phyloP scores from a whole-genome alignment of 2,329 filamentous ascomycete species.

The Westerdykella aurantiaca region DNA sequence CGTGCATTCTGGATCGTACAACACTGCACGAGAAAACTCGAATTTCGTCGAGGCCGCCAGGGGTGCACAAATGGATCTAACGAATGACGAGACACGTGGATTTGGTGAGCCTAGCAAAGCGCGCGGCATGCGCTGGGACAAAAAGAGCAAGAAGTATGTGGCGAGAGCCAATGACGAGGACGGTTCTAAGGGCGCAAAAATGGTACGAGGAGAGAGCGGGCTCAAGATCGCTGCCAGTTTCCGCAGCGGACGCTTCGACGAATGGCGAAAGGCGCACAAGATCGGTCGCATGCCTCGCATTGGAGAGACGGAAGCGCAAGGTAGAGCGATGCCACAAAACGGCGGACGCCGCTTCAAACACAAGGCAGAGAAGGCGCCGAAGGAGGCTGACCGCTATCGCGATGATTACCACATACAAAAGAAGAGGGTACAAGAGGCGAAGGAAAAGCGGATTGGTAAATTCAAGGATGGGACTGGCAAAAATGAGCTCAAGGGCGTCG shows the following conservation, averaged over 20 bases:
- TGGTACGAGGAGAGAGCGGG: constrained; percentile 84
- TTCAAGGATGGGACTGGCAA: constrained; percentile 67
- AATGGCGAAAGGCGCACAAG: constrained; percentile 83
- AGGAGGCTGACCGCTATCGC: constrained; percentile 85
- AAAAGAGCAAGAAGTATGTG: constrained; percentile 94
- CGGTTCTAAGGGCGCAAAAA: constrained; percentile 65
- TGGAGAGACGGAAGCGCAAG: constrained; percentile 67
- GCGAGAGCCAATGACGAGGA: constrained; percentile 89
- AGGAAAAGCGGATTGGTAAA: constrained; percentile 72
- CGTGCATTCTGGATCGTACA: constrained; percentile 70
- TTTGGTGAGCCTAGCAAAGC: constrained; percentile 72
- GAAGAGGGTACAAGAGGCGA: constrained; percentile 81
- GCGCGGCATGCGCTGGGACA: constrained; percentile 86
- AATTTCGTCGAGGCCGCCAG: constrained; percentile 88
- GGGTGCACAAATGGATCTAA: constrained; percentile 84
- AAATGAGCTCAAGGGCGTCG: constrained; percentile 72
- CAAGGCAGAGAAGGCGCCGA: constrained; percentile 80
- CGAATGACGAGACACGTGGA: constrained; percentile 76
- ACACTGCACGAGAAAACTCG: constrained; percentile 46
- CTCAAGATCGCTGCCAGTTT: constrained; percentile 95
- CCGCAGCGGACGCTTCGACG: constrained; percentile 87
- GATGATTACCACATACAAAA: constrained; percentile 88
- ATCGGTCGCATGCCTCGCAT: constrained; percentile 71
- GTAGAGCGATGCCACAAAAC: constrained; percentile 21
- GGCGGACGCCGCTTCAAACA: constrained; percentile 68